Percentiles rank a stretch among this genome's conserved stretches.
Conservation (phyloP, 306 rosid species). For the Cicer yamashitae region DNA sequence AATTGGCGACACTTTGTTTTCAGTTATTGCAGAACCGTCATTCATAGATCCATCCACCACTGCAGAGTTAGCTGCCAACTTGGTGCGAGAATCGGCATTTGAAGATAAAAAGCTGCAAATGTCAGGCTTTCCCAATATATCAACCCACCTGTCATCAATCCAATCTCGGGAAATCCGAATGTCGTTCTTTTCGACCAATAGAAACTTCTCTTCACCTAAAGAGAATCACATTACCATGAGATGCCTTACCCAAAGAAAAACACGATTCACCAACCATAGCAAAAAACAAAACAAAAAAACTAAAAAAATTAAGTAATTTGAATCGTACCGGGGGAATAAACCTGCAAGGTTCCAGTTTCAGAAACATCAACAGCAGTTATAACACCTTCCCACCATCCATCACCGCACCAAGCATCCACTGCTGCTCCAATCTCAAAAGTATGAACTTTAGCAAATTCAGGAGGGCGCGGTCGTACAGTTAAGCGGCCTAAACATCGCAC, state of each 20-base stretch:
- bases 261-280: conserved; percentile 33
- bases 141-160: conserved; percentile 70
- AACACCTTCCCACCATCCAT: conserved; percentile 95
- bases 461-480: conserved; percentile 69
- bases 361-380: conserved; percentile 53
- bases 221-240: conserved; percentile 47
- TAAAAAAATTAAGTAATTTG: neutral
- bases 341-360: conserved; percentile 59
- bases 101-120: conserved; percentile 55
- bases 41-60: conserved; percentile 42
- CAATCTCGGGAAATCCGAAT: conserved; percentile 73
- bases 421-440: conserved; percentile 63
- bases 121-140: conserved; percentile 57
- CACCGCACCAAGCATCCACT: conserved; percentile 87
- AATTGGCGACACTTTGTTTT: conserved; percentile 37
- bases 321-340: conserved; percentile 74
- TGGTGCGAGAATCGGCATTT: conserved; percentile 40
- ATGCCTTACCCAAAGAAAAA: conserved; percentile 23
- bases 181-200: conserved; percentile 53
- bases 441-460: conserved; percentile 41
- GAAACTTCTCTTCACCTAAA: conserved; percentile 66
- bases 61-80: conserved; percentile 42
- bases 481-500: conserved; percentile 75
- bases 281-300: conserved; percentile 15
- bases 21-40: conserved; percentile 41